A percentile compares a stretch with the other conserved stretches of the same genome.
phyloP scores from a whole-genome alignment of 352 stramenopile genomes.

The Pythium aquatile region DNA sequence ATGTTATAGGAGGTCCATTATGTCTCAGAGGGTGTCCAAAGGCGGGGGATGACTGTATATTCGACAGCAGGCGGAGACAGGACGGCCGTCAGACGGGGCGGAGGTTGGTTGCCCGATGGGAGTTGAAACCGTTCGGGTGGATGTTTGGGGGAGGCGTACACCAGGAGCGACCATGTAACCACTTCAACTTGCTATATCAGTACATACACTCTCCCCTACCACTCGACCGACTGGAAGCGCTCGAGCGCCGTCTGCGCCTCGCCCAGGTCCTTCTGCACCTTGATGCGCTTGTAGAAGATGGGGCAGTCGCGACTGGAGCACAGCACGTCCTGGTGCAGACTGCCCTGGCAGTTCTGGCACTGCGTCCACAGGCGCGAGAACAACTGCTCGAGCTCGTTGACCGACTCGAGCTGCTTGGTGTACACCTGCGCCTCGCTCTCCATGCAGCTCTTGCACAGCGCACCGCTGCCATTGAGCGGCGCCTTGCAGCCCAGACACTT shows the following conservation, averaged over 20 bases:
- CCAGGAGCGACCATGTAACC: background rate
- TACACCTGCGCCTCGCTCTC: constrained; percentile 94
- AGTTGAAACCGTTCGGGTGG: constrained; percentile 1
- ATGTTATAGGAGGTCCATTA: no score
- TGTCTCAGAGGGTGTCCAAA: no score
- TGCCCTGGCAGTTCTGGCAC: constrained; percentile 98
- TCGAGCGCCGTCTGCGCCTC: constrained; percentile 93
- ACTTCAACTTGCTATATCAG: background rate
- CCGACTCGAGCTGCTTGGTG: constrained; percentile 90
- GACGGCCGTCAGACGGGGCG: constrained; percentile 4
- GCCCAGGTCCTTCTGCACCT: constrained; percentile 98
- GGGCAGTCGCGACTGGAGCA: constrained; percentile 98
- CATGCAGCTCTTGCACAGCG: constrained; percentile 94
- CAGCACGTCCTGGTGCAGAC: constrained; percentile 93
- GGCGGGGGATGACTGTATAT: background rate
- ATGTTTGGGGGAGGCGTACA: background rate
- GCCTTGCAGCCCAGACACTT: constrained; percentile 98
- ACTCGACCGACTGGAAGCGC: constrained; percentile 90
- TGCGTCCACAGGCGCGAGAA: constrained; percentile 97
- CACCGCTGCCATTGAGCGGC: constrained; percentile 82
- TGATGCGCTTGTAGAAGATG: constrained; percentile 99
- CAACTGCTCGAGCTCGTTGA: constrained; percentile 93
- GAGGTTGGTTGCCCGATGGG: background rate
- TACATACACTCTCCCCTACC: constrained; percentile 37
- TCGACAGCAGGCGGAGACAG: background rate